These are phyloP conservation scores for Oryza punctata DNA, from an alignment of 176 grass and related monocot genomes.

Conservation along the genomic window DNA sequence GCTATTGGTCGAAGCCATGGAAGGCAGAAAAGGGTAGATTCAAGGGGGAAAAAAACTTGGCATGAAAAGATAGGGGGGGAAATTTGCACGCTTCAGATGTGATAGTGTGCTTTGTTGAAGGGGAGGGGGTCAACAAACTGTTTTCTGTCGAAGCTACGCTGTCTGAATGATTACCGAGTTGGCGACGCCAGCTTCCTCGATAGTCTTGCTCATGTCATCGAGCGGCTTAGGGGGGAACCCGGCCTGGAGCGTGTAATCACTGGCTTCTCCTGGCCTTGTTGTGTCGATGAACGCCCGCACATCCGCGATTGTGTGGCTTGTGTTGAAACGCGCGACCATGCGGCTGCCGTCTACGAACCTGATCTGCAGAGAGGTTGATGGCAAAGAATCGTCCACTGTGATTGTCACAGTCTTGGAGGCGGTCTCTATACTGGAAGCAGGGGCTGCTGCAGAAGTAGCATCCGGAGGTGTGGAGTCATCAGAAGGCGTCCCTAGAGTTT, in stretches of 20 bases:
- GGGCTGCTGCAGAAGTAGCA: conserved; percentile 5
- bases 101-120: background rate
- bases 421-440: conserved; percentile 27
- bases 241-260: conserved; percentile 66
- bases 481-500: conserved; percentile 44
- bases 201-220: conserved; percentile 69
- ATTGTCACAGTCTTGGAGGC: conserved; percentile 13
- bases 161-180: conserved; percentile 92
- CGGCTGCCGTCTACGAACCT: conserved; percentile 85
- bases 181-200: conserved; percentile 75
- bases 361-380: conserved; percentile 88
- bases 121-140: background rate
- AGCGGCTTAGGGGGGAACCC: conserved; percentile 84
- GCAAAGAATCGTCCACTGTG: conserved; percentile 66
- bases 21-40: conserved; percentile 20
- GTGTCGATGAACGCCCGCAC: conserved; percentile 74
- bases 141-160: conserved; percentile 43
- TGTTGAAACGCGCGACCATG: conserved; percentile 80
- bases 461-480: conserved; percentile 33
- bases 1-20: conserved; percentile 2
- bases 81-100: conserved; percentile 22
- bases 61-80: conserved; percentile 19
- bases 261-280: conserved; percentile 56
- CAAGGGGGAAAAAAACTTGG: background rate
- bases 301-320: conserved; percentile 63